Evolutionary conservation across 2,329 filamentous ascomycete genomes (phyloP).

Genomic region (Penicillium sp.): DNA sequence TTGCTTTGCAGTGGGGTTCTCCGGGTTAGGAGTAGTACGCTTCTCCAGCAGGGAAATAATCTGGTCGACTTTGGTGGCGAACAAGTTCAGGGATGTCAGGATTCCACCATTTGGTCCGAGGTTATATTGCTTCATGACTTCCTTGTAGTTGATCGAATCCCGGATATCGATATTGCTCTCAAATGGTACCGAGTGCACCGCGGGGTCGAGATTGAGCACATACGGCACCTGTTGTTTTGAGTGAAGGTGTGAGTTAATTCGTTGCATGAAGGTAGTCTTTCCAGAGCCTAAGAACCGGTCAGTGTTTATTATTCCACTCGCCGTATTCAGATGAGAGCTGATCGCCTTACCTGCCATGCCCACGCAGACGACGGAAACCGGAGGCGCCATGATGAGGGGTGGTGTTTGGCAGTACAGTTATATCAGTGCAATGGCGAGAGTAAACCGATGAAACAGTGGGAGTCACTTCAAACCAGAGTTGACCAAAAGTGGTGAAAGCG

Average conservation of each 20-base stretch:
- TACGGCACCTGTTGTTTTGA: conserved; percentile 79
- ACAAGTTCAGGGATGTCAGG: conserved; percentile 90
- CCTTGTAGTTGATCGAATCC: conserved; percentile 98
- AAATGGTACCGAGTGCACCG: conserved; percentile 89
- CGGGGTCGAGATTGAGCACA: conserved; percentile 95
- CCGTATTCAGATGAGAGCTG: conserved; percentile 1
- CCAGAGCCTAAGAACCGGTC: conserved; percentile 67
- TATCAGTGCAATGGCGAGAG: not conserved
- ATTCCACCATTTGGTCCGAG: conserved; percentile 96
- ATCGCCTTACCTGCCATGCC: conserved; percentile 79
- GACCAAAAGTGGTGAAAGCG: not conserved
- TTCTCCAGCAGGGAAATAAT: conserved; percentile 88
- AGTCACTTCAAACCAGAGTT: not conserved
- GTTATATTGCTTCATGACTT: conserved; percentile 99
- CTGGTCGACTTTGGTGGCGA: conserved; percentile 97
- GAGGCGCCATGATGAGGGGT: conserved; percentile 44
- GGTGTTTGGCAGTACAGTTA: not conserved
- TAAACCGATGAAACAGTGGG: not conserved
- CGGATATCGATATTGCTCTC: conserved; percentile 98
- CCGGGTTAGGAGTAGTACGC: conserved; percentile 63
- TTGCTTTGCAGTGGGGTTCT: conserved; percentile 51
- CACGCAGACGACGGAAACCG: conserved; percentile 82
- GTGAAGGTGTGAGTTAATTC: conserved; percentile 92
- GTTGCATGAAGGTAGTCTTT: conserved; percentile 99
- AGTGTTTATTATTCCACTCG: not conserved